Evolutionary conservation across 2,329 filamentous ascomycete species (phyloP).

Genomic region (Lasiodiplodia gonubiensis): DNA sequence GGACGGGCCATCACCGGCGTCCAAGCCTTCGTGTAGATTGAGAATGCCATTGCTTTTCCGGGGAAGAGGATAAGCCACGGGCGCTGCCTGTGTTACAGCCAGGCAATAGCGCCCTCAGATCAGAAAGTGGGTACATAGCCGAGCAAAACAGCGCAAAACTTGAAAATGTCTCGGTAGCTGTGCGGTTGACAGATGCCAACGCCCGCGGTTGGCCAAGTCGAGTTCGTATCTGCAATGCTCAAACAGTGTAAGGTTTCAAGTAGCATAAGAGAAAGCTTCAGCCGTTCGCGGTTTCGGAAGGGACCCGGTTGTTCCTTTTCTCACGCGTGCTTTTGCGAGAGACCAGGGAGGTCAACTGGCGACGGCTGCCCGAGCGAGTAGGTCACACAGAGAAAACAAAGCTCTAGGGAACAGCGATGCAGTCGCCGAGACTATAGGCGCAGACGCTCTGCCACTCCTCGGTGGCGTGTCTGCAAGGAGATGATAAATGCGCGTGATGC

Average conservation of each 20-base stretch:
- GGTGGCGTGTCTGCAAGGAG: background rate
- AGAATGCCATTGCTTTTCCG: slow-evolving; percentile 14
- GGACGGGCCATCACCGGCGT: slow-evolving; percentile 65
- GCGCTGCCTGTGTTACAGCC: slow-evolving; percentile 11
- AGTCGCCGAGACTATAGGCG: background rate
- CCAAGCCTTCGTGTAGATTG: slow-evolving; percentile 73
- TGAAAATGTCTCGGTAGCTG: slow-evolving; percentile 24
- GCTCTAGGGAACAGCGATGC: background rate
- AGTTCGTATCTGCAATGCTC: slow-evolving; percentile 21
- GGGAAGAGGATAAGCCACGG: slow-evolving; percentile 9
- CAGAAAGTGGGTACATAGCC: background rate
- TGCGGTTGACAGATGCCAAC: background rate
- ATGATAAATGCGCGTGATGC: background rate
- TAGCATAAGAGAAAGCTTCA: slow-evolving; percentile 13
- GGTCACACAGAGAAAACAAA: slow-evolving; percentile 21
- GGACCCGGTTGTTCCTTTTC: slow-evolving; percentile 13
- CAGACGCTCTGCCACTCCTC: background rate
- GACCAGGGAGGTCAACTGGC: background rate
- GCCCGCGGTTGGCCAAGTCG: slow-evolving; percentile 10
- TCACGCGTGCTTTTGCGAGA: slow-evolving; percentile 13
- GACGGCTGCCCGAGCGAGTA: slow-evolving; percentile 5
- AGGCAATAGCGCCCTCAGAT: slow-evolving; percentile 17
- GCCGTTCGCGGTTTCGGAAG: slow-evolving; percentile 12
- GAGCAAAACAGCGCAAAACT: background rate
- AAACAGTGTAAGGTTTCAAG: slow-evolving; percentile 21